These are phyloP conservation scores for Cerrena zonata DNA, from an alignment of 1,284 basidiomycete genomes.

Conservation along the genomic window DNA sequence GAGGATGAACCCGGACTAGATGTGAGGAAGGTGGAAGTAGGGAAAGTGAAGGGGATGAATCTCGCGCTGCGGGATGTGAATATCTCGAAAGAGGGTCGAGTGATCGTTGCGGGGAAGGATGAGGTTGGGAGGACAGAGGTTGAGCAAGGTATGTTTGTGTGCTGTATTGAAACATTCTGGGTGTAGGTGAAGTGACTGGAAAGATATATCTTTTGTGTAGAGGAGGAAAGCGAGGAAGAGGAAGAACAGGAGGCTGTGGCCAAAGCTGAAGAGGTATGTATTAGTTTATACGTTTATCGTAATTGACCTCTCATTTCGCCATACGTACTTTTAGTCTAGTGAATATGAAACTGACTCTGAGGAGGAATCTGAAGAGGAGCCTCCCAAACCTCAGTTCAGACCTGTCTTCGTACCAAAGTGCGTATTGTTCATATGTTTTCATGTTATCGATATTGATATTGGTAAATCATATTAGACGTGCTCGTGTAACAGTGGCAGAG, in stretches of 20 bases:
- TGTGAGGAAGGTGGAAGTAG: conserved; percentile 20
- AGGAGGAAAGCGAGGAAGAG: conserved; percentile 42
- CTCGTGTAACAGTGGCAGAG: conserved; percentile 61
- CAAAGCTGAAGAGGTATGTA: conserved; percentile 38
- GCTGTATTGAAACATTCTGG: conserved; percentile 65
- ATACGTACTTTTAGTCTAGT: conserved; percentile 51
- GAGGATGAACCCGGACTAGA: conserved; percentile 36
- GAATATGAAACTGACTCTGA: conserved; percentile 74
- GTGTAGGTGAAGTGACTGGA: conserved; percentile 63
- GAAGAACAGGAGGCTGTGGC: conserved; percentile 41
- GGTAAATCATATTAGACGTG: conserved; percentile 54
- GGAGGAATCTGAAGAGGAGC: conserved; percentile 52
- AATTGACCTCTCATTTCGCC: conserved; percentile 13
- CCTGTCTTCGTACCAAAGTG: conserved; percentile 90
- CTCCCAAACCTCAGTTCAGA: conserved; percentile 63
- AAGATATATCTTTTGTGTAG: conserved; percentile 70
- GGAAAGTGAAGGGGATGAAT: conserved; percentile 49
- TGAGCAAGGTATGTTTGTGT: conserved; percentile 18
- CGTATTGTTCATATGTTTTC: conserved; percentile 26
- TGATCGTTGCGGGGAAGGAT: conserved; percentile 62
- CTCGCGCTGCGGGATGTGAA: conserved; percentile 66
- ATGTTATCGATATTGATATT: conserved; percentile 5
- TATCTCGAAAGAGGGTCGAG: conserved; percentile 66
- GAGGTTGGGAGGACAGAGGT: conserved; percentile 59
- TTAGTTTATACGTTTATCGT: conserved; percentile 7